Conservation (phyloP, 2,329 filamentous ascomycete genomes). For the Xylariaceae sp. region DNA sequence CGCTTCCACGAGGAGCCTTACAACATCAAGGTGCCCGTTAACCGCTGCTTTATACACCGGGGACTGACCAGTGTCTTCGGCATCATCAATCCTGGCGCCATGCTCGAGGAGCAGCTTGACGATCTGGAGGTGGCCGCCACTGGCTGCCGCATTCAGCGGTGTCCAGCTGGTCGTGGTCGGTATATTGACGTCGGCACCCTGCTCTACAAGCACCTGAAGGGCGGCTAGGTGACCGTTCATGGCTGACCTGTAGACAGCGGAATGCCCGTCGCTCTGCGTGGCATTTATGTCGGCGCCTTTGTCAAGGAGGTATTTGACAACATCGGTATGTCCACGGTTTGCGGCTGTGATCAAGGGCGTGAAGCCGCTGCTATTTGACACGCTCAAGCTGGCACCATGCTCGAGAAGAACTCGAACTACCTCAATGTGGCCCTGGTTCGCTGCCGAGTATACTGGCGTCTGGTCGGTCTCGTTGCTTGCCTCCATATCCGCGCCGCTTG, state of each 20-base stretch:
- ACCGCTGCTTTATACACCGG: constrained; percentile 5
- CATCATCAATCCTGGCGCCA: too few relatives aligned
- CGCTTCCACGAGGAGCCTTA: not conserved
- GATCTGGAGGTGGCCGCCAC: not conserved
- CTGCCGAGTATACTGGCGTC: too few relatives aligned
- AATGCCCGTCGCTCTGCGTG: not conserved
- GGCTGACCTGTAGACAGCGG: not conserved
- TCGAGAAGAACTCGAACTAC: too few relatives aligned
- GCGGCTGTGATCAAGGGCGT: not conserved
- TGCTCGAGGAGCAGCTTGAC: not conserved
- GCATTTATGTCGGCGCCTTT: not conserved
- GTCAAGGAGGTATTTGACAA: not conserved
- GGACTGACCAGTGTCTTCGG: not conserved
- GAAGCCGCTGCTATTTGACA: not conserved
- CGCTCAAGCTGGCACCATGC: too few relatives aligned
- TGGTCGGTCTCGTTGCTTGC: too few relatives aligned
- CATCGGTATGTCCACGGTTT: not conserved
- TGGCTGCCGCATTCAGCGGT: not conserved
- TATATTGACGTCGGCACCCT: not conserved
- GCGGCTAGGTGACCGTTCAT: not conserved
- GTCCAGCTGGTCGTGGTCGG: not conserved
- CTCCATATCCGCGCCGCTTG: too few relatives aligned
- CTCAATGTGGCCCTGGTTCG: too few relatives aligned
- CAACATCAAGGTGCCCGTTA: not conserved
- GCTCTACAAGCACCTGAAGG: not conserved